Conservation (phyloP, 78 protist genomes). For the Neovahlkampfia damariscottae region DNA sequence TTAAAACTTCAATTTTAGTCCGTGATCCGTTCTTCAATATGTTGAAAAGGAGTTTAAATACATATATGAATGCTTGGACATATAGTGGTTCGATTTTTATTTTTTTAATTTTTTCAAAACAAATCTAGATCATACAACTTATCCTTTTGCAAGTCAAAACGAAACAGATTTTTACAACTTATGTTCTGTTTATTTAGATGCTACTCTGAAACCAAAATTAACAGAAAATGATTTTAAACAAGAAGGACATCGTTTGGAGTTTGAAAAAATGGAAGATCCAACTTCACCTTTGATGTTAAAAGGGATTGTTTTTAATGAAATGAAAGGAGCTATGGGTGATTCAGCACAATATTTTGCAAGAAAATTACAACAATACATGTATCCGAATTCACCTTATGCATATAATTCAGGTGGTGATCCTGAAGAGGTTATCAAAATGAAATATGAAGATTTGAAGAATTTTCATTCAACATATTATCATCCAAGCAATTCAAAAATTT, state of each 20-base stretch:
- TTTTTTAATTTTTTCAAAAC: too few species aligned
- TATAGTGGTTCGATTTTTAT: too few species aligned
- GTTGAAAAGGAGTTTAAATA: conserved; percentile 44
- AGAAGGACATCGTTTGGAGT: conserved; percentile 78
- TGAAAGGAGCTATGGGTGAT: conserved; percentile 61
- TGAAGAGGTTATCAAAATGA: conserved; percentile 36
- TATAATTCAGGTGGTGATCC: conserved; percentile 75
- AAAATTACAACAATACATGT: neutral
- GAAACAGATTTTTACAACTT: conserved; percentile 58
- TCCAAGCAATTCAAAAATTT: conserved; percentile 35
- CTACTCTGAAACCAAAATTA: conserved; percentile 61
- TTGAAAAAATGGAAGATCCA: conserved; percentile 3
- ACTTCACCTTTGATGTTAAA: conserved; percentile 33
- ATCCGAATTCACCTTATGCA: conserved; percentile 35
- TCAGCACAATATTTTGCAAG: conserved; percentile 5
- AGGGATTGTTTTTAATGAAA: conserved; percentile 83
- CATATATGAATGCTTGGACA: conserved; percentile 53
- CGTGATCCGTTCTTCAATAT: conserved; percentile 83
- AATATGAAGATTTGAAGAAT: conserved; percentile 40
- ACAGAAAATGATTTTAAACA: conserved; percentile 52
- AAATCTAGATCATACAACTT: conserved; percentile 51
- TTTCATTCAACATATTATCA: conserved; percentile 31
- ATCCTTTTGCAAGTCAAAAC: conserved; percentile 77
- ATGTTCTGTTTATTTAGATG: conserved; percentile 65
- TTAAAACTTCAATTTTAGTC: too few species aligned